A percentile compares a stretch with the other conserved stretches of the same genome.
Evolutionary conservation across 2,329 filamentous ascomycete species (phyloP).

Genomic region (Neonectria neomacrospora): DNA sequence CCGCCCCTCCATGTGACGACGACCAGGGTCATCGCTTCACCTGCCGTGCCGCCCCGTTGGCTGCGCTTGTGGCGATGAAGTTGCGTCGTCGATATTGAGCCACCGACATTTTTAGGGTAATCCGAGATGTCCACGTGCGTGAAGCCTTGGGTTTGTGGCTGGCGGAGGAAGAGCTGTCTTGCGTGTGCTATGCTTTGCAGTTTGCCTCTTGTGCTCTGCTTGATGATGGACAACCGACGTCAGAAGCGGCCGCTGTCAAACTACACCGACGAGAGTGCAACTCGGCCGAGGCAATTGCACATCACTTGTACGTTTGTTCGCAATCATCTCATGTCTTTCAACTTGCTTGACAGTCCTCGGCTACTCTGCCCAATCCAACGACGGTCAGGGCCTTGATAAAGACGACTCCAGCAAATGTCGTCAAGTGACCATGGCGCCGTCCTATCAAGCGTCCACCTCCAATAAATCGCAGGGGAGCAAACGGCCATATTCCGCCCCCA

Average conservation of each 20-base stretch:
- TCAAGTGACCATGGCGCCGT: slow-evolving; percentile 14
- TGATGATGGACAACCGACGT: neutral
- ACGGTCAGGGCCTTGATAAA: neutral
- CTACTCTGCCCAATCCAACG: slow-evolving; percentile 11
- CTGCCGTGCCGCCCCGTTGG: slow-evolving; percentile 13
- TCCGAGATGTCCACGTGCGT: slow-evolving; percentile 12
- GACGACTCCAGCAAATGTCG: slow-evolving; percentile 1
- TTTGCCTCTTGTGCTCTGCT: neutral
- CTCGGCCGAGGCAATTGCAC: neutral
- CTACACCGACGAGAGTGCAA: neutral
- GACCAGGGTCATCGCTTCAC: neutral
- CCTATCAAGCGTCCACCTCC: neutral
- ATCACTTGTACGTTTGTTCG: neutral
- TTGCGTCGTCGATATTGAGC: slow-evolving; percentile 4
- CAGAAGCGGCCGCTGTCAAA: neutral
- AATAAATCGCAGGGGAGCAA: slow-evolving; percentile 3
- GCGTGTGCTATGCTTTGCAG: neutral
- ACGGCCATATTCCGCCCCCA: neutral
- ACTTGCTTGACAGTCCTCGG: slow-evolving; percentile 7
- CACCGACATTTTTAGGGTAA: slow-evolving; percentile 12
- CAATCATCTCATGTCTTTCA: neutral
- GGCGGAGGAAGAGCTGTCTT: neutral
- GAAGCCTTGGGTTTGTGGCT: slow-evolving; percentile 5
- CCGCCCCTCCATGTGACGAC: slow-evolving; percentile 20
- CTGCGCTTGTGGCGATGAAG: slow-evolving; percentile 15